These are phyloP conservation scores for Mycena floridula DNA, from an alignment of 768 basidiomycete genomes.

Conservation along the genomic window DNA sequence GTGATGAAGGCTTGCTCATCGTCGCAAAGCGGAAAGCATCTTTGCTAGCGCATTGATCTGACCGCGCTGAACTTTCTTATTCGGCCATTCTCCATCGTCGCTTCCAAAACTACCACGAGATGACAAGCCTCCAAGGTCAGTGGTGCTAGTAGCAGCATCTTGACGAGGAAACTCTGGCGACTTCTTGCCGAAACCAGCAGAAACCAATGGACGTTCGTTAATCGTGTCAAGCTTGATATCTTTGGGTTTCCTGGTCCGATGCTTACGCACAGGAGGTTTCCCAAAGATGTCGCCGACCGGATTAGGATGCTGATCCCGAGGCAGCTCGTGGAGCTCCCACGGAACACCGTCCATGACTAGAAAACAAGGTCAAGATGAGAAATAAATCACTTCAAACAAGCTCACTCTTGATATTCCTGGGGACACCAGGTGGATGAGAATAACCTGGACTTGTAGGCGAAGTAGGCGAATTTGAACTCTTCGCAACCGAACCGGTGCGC, in stretches of 20 bases:
- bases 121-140: slow-evolving; percentile 47
- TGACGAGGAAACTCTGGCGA: slow-evolving; percentile 37
- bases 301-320: slow-evolving; percentile 57
- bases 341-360: slow-evolving; percentile 75
- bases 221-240: slow-evolving; percentile 69
- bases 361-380: slow-evolving; percentile 7
- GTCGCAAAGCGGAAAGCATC: slow-evolving; percentile 81
- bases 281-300: slow-evolving; percentile 61
- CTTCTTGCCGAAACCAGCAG: slow-evolving; percentile 28
- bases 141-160: slow-evolving; percentile 73
- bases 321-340: slow-evolving; percentile 65
- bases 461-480: slow-evolving; percentile 20
- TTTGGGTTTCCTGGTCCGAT: slow-evolving; percentile 62
- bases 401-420: slow-evolving; percentile 82
- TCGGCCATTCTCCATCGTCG: slow-evolving; percentile 42
- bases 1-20: slow-evolving; percentile 33
- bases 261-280: slow-evolving; percentile 54
- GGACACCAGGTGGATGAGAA: slow-evolving; percentile 21
- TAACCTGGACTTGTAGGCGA: slow-evolving; percentile 16
- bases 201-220: slow-evolving; percentile 57
- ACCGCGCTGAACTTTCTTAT: slow-evolving; percentile 78
- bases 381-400: slow-evolving; percentile 13
- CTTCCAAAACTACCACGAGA: slow-evolving; percentile 18
- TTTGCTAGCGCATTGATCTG: slow-evolving; percentile 89
- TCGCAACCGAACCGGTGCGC: slow-evolving; percentile 52